These are phyloP conservation scores for Boletus rex-veris DNA, from an alignment of 768 basidiomycete genomes.

Conservation along the genomic window DNA sequence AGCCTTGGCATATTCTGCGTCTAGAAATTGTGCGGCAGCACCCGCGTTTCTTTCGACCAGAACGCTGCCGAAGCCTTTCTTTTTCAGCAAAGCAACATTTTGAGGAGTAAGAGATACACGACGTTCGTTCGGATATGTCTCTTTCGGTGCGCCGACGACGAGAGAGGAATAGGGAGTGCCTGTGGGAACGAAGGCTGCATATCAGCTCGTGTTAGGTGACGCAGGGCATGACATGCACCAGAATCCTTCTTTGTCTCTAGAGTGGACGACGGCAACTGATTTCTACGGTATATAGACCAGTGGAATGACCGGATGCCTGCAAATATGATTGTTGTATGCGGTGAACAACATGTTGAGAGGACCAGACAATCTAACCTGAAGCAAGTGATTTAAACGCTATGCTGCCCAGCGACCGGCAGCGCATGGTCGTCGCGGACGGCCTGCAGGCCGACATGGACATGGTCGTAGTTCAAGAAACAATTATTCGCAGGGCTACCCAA, in stretches of 20 bases:
- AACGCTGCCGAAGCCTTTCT: slow-evolving; percentile 77
- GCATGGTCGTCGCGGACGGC: slow-evolving; percentile 24
- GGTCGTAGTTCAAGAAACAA: slow-evolving; percentile 23
- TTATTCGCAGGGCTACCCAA: slow-evolving; percentile 15
- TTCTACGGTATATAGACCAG: slow-evolving; percentile 26
- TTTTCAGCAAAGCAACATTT: slow-evolving; percentile 68
- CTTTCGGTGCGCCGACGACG: slow-evolving; percentile 72
- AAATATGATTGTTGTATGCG: background rate
- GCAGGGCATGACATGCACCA: slow-evolving; percentile 17
- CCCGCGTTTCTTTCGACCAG: slow-evolving; percentile 75
- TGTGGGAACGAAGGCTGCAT: slow-evolving; percentile 15
- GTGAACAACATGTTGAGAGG: slow-evolving; percentile 1
- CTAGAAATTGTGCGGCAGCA: slow-evolving; percentile 68
- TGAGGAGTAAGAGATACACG: slow-evolving; percentile 81
- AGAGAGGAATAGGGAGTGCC: slow-evolving; percentile 68
- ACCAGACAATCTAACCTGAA: slow-evolving; percentile 19
- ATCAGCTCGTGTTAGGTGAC: slow-evolving; percentile 1
- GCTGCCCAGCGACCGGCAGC: slow-evolving; percentile 20
- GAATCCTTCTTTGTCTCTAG: slow-evolving; percentile 22
- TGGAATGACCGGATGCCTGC: slow-evolving; percentile 32
- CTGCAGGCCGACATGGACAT: slow-evolving; percentile 32
- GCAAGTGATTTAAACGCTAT: slow-evolving; percentile 17
- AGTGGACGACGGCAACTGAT: slow-evolving; percentile 7
- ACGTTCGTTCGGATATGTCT: slow-evolving; percentile 73
- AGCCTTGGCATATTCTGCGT: slow-evolving; percentile 74